Base-by-base conservation (phyloP, 352 stramenopile species). In the Phytophthora citrophthora region DNA sequence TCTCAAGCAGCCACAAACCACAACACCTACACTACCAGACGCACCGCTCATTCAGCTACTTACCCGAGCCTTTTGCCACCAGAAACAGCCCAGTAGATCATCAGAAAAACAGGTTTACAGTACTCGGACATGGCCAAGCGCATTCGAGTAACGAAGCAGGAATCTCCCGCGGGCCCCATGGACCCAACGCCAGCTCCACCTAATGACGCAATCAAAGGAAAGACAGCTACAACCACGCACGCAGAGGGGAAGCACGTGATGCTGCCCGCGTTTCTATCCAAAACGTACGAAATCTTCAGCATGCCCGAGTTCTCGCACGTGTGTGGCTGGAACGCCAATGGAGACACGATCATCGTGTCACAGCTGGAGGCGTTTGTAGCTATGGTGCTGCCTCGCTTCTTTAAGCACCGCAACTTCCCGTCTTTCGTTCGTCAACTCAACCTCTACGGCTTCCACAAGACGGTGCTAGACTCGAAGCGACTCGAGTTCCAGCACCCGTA, bases 351-450 rank as follows among this genome's bases (percentile, higher is more conserved):
- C 64, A 95, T 98, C 32, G 95, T 98, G 62, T 86, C 81, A 56
- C 82, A 96, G 64, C 73, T 95, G 16, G 84, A 92, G 58, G 72
- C 83, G 23, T 95, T 96, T 48, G 81, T 93, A 40, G 74, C 84
- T 29, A 81, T 91, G 73, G 87, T 97, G 59, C 69, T 97, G 54
- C 89, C 88, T 41, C 74, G 89, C 2, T 96, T 96, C 68, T 97
- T 97, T 59, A 97, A 97, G 74, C 92, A 98, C 75, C 86, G 84
- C 55, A 98, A 98, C 72, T 96, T 97, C 60, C 86, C 90, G 54
- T 97, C 89, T n/a, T 98, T 98, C 52, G 91, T 98, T 62, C 89
- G 93, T 13, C 93, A 98, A 76, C 78, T 98, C 27, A 98, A 98
- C 68, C 87, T 98, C 54, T 96, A 98, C 64, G 90, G 93, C 49